Evolutionary conservation across 2,329 filamentous ascomycete genomes (phyloP).

Genomic region (Fusarium palustre): DNA sequence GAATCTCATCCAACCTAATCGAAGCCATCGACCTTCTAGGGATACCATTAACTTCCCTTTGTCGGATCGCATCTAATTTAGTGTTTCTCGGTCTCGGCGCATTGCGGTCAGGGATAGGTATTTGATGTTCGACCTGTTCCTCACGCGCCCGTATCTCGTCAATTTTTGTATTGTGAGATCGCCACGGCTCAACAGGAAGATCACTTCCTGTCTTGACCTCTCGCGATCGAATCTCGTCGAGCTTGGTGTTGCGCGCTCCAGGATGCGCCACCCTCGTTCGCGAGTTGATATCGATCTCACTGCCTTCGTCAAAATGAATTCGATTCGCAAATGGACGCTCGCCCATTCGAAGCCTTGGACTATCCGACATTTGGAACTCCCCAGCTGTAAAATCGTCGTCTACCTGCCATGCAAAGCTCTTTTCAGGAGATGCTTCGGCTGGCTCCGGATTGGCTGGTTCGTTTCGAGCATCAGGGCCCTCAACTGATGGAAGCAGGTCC

Average conservation of each 20-base stretch:
- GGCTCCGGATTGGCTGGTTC: constrained; percentile 6
- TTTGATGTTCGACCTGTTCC: constrained; percentile 48
- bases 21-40: constrained; percentile 62
- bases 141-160: constrained; percentile 55
- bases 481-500: constrained; percentile 53
- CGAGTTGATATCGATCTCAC: constrained; percentile 48
- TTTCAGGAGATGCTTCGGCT: constrained; percentile 57
- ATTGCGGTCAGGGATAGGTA: constrained; percentile 49
- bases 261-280: constrained; percentile 46
- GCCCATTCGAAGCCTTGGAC: constrained; percentile 62
- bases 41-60: constrained; percentile 57
- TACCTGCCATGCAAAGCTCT: constrained; percentile 66
- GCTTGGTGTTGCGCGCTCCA: constrained; percentile 55
- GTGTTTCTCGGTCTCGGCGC: constrained; percentile 54
- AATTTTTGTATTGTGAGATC: constrained; percentile 48
- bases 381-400: constrained; percentile 69
- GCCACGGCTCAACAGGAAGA: constrained; percentile 36
- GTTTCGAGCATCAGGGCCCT: constrained; percentile 32
- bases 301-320: constrained; percentile 49
- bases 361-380: constrained; percentile 67
- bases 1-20: constrained; percentile 64
- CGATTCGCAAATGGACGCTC: constrained; percentile 53
- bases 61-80: constrained; percentile 63
- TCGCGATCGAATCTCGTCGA: constrained; percentile 59
- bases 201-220: constrained; percentile 54